Evolutionary conservation across 2,329 filamentous ascomycete species (phyloP).

Genomic region (Fusarium verrucosum): DNA sequence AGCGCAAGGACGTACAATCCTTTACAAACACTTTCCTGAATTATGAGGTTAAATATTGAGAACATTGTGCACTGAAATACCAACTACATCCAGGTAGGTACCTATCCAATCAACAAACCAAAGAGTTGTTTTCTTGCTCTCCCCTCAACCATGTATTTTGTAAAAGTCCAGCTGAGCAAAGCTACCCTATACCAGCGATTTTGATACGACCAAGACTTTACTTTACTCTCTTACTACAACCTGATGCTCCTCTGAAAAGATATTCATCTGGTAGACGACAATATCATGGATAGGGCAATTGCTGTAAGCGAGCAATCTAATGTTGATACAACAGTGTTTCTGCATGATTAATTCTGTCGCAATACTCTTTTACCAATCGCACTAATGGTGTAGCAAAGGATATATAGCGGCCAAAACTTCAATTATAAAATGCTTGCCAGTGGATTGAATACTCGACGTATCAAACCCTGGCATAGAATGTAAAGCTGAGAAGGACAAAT

Average conservation of each 20-base stretch:
- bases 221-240: no score
- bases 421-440: constrained; percentile 10
- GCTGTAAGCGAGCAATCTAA: background rate
- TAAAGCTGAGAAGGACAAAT: background rate
- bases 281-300: background rate
- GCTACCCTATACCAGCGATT: background rate
- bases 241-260: no score
- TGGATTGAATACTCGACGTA: background rate
- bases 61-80: background rate
- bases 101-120: background rate
- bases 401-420: background rate
- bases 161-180: no score
- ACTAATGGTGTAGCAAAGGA: background rate
- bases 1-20: background rate
- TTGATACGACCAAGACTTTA: background rate
- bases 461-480: background rate
- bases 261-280: no score
- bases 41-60: background rate
- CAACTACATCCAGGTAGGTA: background rate
- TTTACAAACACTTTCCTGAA: background rate
- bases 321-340: background rate
- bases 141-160: no score
- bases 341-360: background rate
- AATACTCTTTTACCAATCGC: background rate
- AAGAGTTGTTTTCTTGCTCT: background rate